phyloP scores from a whole-genome alignment of 306 rosid genomes.

The Prunus persica region DNA sequence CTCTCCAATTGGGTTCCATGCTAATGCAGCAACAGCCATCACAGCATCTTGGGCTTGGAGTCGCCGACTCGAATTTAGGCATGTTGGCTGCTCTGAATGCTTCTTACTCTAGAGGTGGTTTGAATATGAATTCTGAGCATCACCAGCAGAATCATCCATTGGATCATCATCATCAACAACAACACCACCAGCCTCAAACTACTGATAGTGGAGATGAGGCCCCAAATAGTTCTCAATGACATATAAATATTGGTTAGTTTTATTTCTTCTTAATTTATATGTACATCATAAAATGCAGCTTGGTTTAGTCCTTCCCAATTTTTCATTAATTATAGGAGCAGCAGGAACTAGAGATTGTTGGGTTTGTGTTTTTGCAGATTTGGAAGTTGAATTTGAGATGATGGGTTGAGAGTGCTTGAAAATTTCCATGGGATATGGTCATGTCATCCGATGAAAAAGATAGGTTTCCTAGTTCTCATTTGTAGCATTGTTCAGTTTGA shows the following conservation, averaged over 20 bases:
- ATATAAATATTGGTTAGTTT: constrained; percentile 41
- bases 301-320: constrained; percentile 8
- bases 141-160: constrained; percentile 26
- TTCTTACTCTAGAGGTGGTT: constrained; percentile 61
- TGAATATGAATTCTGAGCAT: constrained; percentile 60
- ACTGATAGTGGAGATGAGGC: constrained; percentile 71
- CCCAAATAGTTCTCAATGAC: constrained; percentile 61
- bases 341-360: constrained; percentile 22
- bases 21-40: constrained; percentile 61
- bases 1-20: constrained; percentile 75
- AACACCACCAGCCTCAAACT: constrained; percentile 25
- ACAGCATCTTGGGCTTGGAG: constrained; percentile 66
- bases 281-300: background rate
- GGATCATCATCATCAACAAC: constrained; percentile 46
- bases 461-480: constrained; percentile 26
- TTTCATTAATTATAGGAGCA: constrained; percentile 20
- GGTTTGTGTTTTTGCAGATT: constrained; percentile 47
- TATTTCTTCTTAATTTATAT: constrained; percentile 14
- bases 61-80: constrained; percentile 84
- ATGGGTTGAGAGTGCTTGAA: constrained; percentile 23
- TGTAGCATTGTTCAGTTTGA: constrained; percentile 4
- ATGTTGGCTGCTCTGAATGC: constrained; percentile 86
- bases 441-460: constrained; percentile 7
- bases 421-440: constrained; percentile 25
- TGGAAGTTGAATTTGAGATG: constrained; percentile 38